A percentile compares a stretch with the other conserved stretches of the same genome.
phyloP scores from a whole-genome alignment of 1,139 yeast genomes.

The Arxiozyma slooffiae region DNA sequence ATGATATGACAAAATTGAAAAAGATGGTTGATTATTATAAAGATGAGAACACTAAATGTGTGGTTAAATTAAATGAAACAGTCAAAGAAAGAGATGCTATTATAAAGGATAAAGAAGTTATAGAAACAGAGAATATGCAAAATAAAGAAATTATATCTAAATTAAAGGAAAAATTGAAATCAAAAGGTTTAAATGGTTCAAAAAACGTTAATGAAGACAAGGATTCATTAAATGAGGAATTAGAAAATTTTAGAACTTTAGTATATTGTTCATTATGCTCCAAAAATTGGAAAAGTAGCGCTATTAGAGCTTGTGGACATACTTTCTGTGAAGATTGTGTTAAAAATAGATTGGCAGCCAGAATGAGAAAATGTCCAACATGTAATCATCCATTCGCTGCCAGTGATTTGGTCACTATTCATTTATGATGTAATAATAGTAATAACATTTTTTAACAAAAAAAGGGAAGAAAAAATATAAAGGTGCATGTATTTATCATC shows the following conservation, averaged over 20 bases:
- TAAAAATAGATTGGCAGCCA: constrained; percentile 75
- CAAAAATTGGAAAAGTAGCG: constrained; percentile 88
- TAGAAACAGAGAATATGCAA: constrained; percentile 22
- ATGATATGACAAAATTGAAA: constrained; percentile 19
- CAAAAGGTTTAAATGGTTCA: constrained; percentile 6
- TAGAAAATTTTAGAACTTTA: constrained; percentile 74
- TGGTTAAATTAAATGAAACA: constrained; percentile 15
- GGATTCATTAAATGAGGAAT: constrained; percentile 38
- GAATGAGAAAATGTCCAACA: constrained; percentile 87
- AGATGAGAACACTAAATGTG: constrained; percentile 16
- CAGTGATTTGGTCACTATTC: constrained; percentile 72
- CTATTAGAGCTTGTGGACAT: constrained; percentile 88
- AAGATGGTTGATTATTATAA: constrained; percentile 12
- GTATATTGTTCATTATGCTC: constrained; percentile 91
- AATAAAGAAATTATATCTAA: constrained; percentile 26
- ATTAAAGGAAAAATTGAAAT: constrained; percentile 13
- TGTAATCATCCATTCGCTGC: constrained; percentile 88
- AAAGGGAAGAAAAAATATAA: background rate
- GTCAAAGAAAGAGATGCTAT: constrained; percentile 15
- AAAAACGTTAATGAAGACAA: constrained; percentile 5
- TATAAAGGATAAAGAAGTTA: constrained; percentile 26
- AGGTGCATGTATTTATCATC: background rate
- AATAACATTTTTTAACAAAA: background rate
- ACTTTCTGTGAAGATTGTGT: constrained; percentile 85
- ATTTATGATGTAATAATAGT: constrained; percentile 40